A percentile compares a stretch with the other conserved stretches of the same genome.
phyloP scores from a whole-genome alignment of 495 filamentous ascomycete genomes.

The Alectoria sarmentosa region DNA sequence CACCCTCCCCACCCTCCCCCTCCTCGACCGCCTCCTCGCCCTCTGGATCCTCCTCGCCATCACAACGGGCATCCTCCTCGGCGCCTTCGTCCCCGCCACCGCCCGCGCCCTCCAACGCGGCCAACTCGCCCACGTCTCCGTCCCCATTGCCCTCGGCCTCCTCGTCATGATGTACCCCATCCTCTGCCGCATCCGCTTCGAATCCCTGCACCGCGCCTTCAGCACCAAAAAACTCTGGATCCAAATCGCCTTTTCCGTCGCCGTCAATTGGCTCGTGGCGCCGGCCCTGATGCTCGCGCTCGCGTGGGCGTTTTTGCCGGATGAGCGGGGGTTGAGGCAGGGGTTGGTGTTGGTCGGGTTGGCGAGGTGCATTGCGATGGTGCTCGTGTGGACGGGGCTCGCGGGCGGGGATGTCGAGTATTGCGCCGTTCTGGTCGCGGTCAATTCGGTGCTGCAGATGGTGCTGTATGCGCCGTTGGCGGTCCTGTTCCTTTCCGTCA shows the following conservation, averaged over 20 bases:
- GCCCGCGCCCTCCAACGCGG: constrained; percentile 51
- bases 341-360: constrained; percentile 74
- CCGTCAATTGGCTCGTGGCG: constrained; percentile 87
- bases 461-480: constrained; percentile 76
- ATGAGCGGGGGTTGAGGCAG: constrained; percentile 57
- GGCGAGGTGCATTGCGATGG: constrained; percentile 81
- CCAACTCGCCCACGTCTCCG: constrained; percentile 63
- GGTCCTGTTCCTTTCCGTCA: constrained; percentile 68
- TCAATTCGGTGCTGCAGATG: constrained; percentile 85
- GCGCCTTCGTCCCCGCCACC: constrained; percentile 64
- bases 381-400: constrained; percentile 70
- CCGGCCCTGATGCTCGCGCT: constrained; percentile 78
- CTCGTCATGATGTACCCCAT: constrained; percentile 96
- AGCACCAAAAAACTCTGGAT: constrained; percentile 58
- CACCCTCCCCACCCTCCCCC: not conserved
- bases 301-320: constrained; percentile 79
- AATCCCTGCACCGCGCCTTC: constrained; percentile 67
- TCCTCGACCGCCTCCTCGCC: constrained; percentile 68
- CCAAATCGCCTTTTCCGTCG: constrained; percentile 69
- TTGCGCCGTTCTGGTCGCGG: constrained; percentile 82
- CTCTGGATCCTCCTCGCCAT: constrained; percentile 86
- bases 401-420: constrained; percentile 77
- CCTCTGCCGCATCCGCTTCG: constrained; percentile 85
- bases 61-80: constrained; percentile 69
- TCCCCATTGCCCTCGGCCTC: constrained; percentile 76